Evolutionary conservation across 768 basidiomycete species (phyloP), one percentile per base, ranked within the genome.

Genomic region (Imleria badia): DNA sequence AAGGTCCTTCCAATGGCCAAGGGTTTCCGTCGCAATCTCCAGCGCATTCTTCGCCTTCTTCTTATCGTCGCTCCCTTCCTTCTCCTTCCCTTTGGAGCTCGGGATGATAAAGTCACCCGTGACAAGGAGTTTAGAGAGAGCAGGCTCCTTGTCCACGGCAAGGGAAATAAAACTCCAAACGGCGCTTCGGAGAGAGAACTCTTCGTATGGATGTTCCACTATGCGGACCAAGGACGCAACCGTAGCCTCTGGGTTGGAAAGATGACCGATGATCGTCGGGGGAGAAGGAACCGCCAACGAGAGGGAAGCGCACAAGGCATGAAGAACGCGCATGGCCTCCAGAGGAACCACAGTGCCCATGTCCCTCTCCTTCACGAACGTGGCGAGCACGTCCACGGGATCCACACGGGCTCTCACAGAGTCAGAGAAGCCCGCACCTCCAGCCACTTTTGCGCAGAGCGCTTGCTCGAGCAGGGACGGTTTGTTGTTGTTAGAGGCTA

Each of bases 101-200:
- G 82, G 80, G 5, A 78, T 71, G 45, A 79, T 79, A 60, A 91
- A 87, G 39, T 82, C 80, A 4, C 92, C 93, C 0, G 84, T 79
- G 31, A 94, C 85, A 54, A 94, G 85, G 26, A 97, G 75, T 50
- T 84, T 78, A 3, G 89, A 85, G 6, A 96, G 76, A 0, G 94
- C 92, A 1, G 95, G 93, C 66, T 94, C 93, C 56, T 86, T 87
- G 61, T 91, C 86, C 14, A 95, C 83, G 2, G 90, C 86, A 17
- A 91, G 76, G 0, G 89, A 74, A 36, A 96, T 85, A 59, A 96
- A 87, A 57, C 80, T 81, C 94, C 95, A 98, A 6, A 91, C 83
- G 0, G 87, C 81, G 46, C 81, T 86, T 19, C 89, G 84, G 31
- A 91, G 77, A 9, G 78, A 65, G 19, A 85, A 75, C 40, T 93